Evolutionary conservation across 495 filamentous ascomycete genomes (phyloP), one percentile per base, ranked within the genome.

Genomic region (Neurospora sp.): DNA sequence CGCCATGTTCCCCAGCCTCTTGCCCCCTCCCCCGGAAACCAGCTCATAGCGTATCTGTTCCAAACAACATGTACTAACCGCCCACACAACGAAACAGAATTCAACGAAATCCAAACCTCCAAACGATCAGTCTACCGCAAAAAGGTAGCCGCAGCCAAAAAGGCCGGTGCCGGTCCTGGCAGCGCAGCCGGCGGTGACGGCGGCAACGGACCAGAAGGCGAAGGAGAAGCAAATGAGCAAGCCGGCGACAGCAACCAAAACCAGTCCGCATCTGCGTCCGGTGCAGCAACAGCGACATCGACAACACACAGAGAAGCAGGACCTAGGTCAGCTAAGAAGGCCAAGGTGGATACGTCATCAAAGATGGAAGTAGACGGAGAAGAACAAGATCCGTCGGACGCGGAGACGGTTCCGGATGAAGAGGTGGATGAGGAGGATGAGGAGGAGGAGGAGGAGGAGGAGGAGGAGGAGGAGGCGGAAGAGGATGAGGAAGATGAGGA

Each of bases 381-480:
- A 19, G 54, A 66, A 7, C 54, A 66, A 66, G 76, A 76, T 31
- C 79, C 81, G 28, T 81, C 84, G 71, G 84, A 86, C 45, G 83
- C 86, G 73, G 87, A 90, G 74, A 84, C 80, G 43, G 85, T 84
- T 39, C 85, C 85, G 21, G 86, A 89, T 36, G 83, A 83, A 45
- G 83, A 86, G 11, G 84, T 85, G 7, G 88, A 88, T 13, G 86
- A 88, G 9, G 86, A 86, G 3, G 88, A 87, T 0, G 87, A 86
- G 39, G 88, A 88, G 11, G 84, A 87, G 43, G 87, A 88, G 48
- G 85, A 83, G 9, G 85, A 86, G 10, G 82, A 83, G 77, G 82
- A 81, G 10, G 82, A 82, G 8, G 80, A 83, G 0, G 83, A 81
- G 28, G 86, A 82, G 6, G 86, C 87, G 21, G 82, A 84, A 71